phyloP scores from a whole-genome alignment of 2,329 filamentous ascomycete species.

The Calonectria henricotiae region DNA sequence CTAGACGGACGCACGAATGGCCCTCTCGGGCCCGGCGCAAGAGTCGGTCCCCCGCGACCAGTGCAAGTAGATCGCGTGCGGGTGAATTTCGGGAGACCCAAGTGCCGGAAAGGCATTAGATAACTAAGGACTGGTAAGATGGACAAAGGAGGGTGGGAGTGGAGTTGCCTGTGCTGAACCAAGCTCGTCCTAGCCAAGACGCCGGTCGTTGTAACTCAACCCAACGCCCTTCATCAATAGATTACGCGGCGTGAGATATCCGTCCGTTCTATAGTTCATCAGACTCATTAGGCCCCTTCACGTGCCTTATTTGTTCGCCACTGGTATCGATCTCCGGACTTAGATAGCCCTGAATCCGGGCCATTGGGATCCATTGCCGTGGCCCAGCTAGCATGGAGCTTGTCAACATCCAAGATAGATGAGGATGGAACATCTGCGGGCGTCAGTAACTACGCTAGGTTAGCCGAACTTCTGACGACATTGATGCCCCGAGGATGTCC shows the following conservation, averaged over 20 bases:
- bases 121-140: neutral
- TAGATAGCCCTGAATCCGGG: neutral
- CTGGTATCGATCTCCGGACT: neutral
- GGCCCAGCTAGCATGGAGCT: neutral
- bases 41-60: conserved; percentile 13
- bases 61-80: conserved; percentile 2
- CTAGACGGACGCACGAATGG: conserved; percentile 13
- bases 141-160: conserved; percentile 5
- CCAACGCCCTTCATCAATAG: conserved; percentile 1
- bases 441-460: neutral
- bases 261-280: neutral
- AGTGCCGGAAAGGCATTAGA: conserved; percentile 8
- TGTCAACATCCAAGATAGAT: neutral
- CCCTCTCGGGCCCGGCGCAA: conserved; percentile 7
- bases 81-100: conserved; percentile 11
- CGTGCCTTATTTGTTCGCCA: neutral
- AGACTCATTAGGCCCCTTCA: neutral
- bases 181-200: conserved; percentile 20
- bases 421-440: conserved; percentile 7
- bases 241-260: conserved; percentile 10
- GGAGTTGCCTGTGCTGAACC: neutral
- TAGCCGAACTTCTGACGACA: neutral
- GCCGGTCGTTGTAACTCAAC: neutral
- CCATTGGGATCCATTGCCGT: neutral
- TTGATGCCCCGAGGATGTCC: neutral